Base-by-base conservation (phyloP, 2,329 filamentous ascomycete genomes). In the Seiridium cupressi region DNA sequence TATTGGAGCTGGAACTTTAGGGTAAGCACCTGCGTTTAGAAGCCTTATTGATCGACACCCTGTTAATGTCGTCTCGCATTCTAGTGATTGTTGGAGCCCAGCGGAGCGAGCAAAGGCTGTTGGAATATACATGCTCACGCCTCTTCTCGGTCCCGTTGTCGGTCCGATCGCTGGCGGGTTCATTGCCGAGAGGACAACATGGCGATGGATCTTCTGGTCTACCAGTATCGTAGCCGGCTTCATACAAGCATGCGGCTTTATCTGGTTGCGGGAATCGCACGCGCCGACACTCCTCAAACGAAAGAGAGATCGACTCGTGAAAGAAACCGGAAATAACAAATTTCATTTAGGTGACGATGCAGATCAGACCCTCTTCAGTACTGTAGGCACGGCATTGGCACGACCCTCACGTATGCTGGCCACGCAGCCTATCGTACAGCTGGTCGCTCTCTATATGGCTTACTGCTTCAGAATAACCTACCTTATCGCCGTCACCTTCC, bases 191-290 rank as follows among this genome's bases (percentile, higher is more conserved):
- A 63, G 65, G 1, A 69, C 74, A 47, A 76, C 72, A 8, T 82
- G 79, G 79, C 69, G 78, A 2, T 81, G 79, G 78, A 68, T 71
- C 5, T 82, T 82, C 64, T 82, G 76, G 74, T 62, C 77, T 3
- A 66, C 78, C 5, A 68, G 75, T 1, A 76, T 80, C 36, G 68
- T 72, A 2, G 73, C 73, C 46, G 72, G 68, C 7, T 60, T 69
- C 0, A 65, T 78, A 40, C 68, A 74, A 7, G 60, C 76, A 2
- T 61, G 70, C n/a, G 74, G 72, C 6, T 62, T 75, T 31, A 63
- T 80, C 51, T 72, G 74, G 44, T 69, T 81, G 9, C 70, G 70
- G 7, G 80, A 82, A 66, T 80, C 79, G 0, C 81, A 80, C 60
- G 73, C 74, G 2, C 77, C 77, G 0, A 38, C 34, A n/a, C 53